Conservation (phyloP, 2,329 filamentous ascomycete species). For the Chaetomiaceae sp. region DNA sequence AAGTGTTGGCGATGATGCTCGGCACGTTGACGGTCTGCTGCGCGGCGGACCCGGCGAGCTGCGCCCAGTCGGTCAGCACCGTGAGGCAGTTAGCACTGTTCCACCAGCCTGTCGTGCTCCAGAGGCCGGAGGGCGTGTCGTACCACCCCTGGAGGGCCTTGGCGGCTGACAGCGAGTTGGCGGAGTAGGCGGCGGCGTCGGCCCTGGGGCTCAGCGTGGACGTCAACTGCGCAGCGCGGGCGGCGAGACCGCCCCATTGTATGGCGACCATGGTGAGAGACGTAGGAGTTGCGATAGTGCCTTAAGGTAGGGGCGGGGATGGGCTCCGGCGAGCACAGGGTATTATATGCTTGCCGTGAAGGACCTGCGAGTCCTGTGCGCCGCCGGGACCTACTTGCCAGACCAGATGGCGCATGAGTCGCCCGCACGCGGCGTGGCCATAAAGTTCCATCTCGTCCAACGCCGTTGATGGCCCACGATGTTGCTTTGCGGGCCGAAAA, state of each 20-base stretch:
- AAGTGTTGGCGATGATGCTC: slow-evolving; percentile 43
- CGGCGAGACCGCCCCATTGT: slow-evolving; percentile 24
- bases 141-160: slow-evolving; percentile 58
- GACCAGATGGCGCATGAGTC: not conserved
- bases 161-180: slow-evolving; percentile 33
- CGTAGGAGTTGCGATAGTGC: not conserved
- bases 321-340: not conserved
- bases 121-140: slow-evolving; percentile 55
- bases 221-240: slow-evolving; percentile 22
- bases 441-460: not conserved
- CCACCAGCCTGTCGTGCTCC: slow-evolving; percentile 67
- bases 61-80: slow-evolving; percentile 52
- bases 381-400: too few relatives aligned
- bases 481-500: slow-evolving; percentile 1
- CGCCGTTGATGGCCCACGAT: not conserved
- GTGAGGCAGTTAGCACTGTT: slow-evolving; percentile 66
- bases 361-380: not conserved
- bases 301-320: too few relatives aligned
- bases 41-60: slow-evolving; percentile 32
- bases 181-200: slow-evolving; percentile 30
- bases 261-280: slow-evolving; percentile 23
- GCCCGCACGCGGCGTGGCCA: not conserved
- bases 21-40: slow-evolving; percentile 38
- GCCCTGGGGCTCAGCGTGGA: slow-evolving; percentile 13
- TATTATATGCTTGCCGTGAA: not conserved